Base-by-base conservation (phyloP, 257 asterid genomes). In the Salvia hispanica region DNA sequence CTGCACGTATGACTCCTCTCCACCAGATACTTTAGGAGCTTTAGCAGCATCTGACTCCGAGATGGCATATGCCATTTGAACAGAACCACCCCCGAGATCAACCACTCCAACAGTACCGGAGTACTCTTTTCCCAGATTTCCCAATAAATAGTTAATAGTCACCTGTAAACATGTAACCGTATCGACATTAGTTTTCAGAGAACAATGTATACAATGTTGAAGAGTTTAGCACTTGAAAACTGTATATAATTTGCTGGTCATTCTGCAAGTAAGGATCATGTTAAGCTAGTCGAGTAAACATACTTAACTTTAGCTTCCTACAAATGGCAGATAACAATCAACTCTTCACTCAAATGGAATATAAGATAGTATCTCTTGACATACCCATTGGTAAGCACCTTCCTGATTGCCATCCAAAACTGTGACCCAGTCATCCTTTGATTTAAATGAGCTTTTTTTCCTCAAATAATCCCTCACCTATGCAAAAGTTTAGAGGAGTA, bases 41-140 rank as follows among this genome's bases (percentile, higher is more conserved):
- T 83, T 82, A 64, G 83, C 90, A 76, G 89, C 89, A 66, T 76
- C 88, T 62, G 82, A 76, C 3, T 80, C 82, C 67, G 95, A 81
- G 55, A 90, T 72, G 34, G 96, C 95, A 77, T 88, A 90, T 6
- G 96, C 88, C 95, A 90, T 83, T 69, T 90, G 95, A 54, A 91
- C 89, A 57, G 97, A 88, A 66, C 92, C 97, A 74, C 96, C 97
- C 42, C 97, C 97, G 65, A 91, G 90, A 76, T 88, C 96, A 77
- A 91, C 82, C 46, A 88, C 88, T 56, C 95, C 95, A 67, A 86
- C 81, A 12, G 96, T 88, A 15, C 65, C 54, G 4, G 81, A 53
- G 64, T 88, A 86, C n/a, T 50, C 6, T 69, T 86, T 79, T 6
- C 96, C 95, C 81, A 88, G 79, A 67, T 74, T 86, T 42, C 95